These are phyloP conservation scores for Nitzschia palea DNA, from an alignment of 108 stramenopile species.

Conservation along the genomic window DNA sequence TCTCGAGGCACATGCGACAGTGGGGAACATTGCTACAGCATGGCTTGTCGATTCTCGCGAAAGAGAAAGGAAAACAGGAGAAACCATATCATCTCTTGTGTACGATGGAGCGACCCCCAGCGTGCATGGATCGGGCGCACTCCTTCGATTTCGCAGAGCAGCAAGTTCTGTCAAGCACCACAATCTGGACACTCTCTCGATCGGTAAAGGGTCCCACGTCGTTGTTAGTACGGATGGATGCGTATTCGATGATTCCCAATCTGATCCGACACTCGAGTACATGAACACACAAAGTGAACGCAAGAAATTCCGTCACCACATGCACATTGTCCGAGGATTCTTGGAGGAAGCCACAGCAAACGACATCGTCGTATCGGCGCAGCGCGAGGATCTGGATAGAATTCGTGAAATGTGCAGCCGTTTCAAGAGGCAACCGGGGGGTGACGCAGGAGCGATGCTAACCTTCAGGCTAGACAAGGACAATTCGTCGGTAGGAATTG, in stretches of 20 bases:
- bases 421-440: conserved; percentile 4
- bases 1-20: conserved; percentile 64
- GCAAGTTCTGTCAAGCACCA: conserved; percentile 7
- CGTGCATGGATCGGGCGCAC: conserved; percentile 13
- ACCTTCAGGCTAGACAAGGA: conserved; percentile 80
- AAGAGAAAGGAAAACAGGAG: conserved; percentile 61
- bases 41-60: conserved; percentile 64
- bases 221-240: conserved; percentile 73
- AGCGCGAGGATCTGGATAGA: conserved; percentile 48
- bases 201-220: conserved; percentile 43
- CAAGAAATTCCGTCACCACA: conserved; percentile 38
- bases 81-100: conserved; percentile 60
- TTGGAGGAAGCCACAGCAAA: conserved; percentile 40
- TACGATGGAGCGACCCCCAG: conserved; percentile 37
- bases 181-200: conserved; percentile 30
- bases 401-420: conserved; percentile 36
- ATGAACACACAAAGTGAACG: background rate
- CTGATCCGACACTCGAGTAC: conserved; percentile 1
- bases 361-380: conserved; percentile 41
- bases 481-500: conserved; percentile 48
- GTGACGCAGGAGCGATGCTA: background rate
- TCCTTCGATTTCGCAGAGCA: conserved; percentile 41
- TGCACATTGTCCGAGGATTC: conserved; percentile 68
- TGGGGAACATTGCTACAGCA: conserved; percentile 35
- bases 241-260: conserved; percentile 19